Conservation (phyloP, 192 early-diverging fungal species). For the Linnemannia exigua region DNA sequence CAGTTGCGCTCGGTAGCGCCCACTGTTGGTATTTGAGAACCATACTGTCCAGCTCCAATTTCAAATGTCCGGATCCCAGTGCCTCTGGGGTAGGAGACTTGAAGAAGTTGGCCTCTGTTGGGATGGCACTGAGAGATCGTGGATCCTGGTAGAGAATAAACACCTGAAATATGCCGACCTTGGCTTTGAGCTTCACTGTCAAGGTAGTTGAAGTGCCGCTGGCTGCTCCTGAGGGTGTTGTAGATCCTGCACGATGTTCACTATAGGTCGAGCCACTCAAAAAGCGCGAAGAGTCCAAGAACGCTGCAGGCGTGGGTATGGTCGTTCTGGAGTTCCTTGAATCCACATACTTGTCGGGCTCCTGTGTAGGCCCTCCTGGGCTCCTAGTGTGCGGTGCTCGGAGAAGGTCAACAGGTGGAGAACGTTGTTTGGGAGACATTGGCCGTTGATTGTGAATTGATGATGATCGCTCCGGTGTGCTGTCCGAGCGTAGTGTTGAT, state of each 20-base stretch:
- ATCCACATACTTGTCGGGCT: slow-evolving; percentile 8
- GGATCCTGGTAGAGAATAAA: slow-evolving; percentile 59
- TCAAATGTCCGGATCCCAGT: slow-evolving; percentile 49
- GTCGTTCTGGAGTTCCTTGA: neutral
- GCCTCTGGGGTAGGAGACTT: slow-evolving; percentile 38
- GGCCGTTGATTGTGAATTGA: neutral
- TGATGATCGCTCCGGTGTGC: neutral
- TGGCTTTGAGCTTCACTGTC: slow-evolving; percentile 56
- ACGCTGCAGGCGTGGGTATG: slow-evolving; percentile 16
- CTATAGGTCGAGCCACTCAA: slow-evolving; percentile 29
- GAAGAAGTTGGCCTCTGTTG: slow-evolving; percentile 47
- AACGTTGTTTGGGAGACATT: slow-evolving; percentile 24
- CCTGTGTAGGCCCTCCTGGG: slow-evolving; percentile 21
- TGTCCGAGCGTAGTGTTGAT: neutral
- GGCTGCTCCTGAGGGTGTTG: neutral
- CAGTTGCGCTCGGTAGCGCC: slow-evolving; percentile 1
- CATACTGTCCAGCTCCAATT: slow-evolving; percentile 54
- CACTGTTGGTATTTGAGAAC: slow-evolving; percentile 52
- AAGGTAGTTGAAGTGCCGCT: slow-evolving; percentile 1
- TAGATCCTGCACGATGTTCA: slow-evolving; percentile 19
- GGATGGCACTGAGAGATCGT: slow-evolving; percentile 20
- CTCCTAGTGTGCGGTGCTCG: slow-evolving; percentile 11
- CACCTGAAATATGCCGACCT: slow-evolving; percentile 50
- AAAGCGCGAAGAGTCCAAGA: slow-evolving; percentile 42
- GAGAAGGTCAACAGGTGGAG: neutral